Evolutionary conservation across 169 alveolate genomes (phyloP).

Genomic region (Miamiensis avidus): DNA sequence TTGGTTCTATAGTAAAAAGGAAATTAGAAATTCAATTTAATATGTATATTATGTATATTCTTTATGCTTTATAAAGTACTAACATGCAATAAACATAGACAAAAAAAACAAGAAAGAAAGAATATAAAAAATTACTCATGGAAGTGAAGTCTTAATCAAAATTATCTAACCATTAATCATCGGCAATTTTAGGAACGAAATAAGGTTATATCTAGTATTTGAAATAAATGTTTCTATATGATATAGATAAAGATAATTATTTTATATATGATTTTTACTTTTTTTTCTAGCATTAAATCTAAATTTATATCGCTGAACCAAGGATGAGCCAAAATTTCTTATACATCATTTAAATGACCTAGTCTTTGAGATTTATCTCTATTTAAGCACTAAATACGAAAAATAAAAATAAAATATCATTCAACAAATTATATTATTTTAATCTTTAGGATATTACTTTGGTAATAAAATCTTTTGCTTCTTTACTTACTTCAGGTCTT

Average conservation of each 20-base stretch:
- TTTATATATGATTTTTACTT: background rate
- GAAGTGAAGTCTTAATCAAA: slow-evolving; percentile 50
- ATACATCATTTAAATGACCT: slow-evolving; percentile 36
- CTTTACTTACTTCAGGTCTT: slow-evolving; percentile 43
- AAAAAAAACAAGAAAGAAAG: background rate
- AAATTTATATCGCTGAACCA: slow-evolving; percentile 35
- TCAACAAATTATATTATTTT: background rate
- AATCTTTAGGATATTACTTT: slow-evolving; percentile 20
- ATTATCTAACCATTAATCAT: slow-evolving; percentile 46
- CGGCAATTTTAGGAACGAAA: slow-evolving; percentile 41
- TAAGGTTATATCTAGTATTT: slow-evolving; percentile 31
- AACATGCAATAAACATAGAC: no score
- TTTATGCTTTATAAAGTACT: no score
- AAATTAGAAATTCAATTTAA: no score
- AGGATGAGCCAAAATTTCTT: slow-evolving; percentile 42
- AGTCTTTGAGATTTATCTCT: slow-evolving; percentile 39
- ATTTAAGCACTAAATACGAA: slow-evolving; percentile 9
- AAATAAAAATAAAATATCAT: background rate
- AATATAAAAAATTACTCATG: slow-evolving; percentile 22
- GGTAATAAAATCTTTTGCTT: slow-evolving; percentile 52
- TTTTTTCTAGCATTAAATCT: background rate
- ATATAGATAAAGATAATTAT: background rate
- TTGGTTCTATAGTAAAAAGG: no score
- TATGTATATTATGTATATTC: no score
- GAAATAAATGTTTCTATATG: background rate